A percentile compares a stretch with the other conserved stretches of the same genome.
Conservation (phyloP, 345 rosid species). For the Camelina hispida region DNA sequence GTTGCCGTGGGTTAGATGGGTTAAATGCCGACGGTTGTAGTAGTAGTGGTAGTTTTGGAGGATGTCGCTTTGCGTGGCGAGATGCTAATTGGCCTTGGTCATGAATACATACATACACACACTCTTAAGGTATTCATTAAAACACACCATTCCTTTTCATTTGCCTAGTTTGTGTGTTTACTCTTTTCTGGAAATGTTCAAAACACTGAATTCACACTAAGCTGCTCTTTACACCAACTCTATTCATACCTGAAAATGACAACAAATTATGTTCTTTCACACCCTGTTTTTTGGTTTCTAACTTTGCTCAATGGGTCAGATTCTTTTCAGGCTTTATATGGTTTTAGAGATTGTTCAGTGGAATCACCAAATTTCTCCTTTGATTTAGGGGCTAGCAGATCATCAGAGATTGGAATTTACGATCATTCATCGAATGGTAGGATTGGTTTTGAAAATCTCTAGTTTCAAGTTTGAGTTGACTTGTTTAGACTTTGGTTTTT, state of each 20-base stretch:
- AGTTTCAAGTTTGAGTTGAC: not conserved
- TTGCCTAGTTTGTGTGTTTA: not conserved
- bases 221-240: not conserved
- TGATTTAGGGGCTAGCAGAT: slow-evolving; percentile 13
- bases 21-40: too few relatives aligned
- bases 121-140: not conserved
- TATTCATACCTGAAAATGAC: not conserved
- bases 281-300: not conserved
- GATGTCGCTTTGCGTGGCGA: slow-evolving; percentile 74
- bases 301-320: not conserved
- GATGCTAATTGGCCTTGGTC: slow-evolving; percentile 96
- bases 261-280: not conserved
- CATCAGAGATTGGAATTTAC: not conserved
- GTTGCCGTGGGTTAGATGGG: slow-evolving; percentile 47
- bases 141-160: not conserved
- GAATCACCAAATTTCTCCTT: slow-evolving; percentile 1
- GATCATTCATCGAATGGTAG: not conserved
- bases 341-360: not conserved
- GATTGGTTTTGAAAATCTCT: slow-evolving; percentile 10
- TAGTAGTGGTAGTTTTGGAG: slow-evolving; percentile 24
- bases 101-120: slow-evolving; percentile 43
- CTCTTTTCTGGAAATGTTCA: not conserved
- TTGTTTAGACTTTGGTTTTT: slow-evolving; percentile 4
- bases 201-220: not conserved
- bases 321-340: not conserved